A percentile compares a stretch with the other conserved stretches of the same genome.
Conservation (phyloP, 2,329 filamentous ascomycete species). For the Nemania abortiva region DNA sequence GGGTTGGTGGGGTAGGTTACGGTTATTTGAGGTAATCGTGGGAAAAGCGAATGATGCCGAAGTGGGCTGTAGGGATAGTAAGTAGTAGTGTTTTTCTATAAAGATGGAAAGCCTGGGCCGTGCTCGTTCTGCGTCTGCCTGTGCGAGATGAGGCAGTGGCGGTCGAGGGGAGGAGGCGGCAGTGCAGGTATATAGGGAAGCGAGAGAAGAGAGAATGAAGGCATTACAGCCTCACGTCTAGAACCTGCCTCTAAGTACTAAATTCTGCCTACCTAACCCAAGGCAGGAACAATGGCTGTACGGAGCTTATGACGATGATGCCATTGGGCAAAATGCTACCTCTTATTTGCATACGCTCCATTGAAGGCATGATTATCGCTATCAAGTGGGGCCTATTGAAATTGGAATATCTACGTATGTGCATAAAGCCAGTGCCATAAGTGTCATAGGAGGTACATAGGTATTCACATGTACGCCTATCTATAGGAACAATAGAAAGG, state of each 20-base stretch:
- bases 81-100: background rate
- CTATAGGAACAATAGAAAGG: no score
- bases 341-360: background rate
- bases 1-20: background rate
- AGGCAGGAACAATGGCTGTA: conserved; percentile 8
- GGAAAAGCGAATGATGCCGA: background rate
- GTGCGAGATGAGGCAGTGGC: background rate
- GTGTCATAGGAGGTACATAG: no score
- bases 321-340: conserved; percentile 9
- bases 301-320: conserved; percentile 12
- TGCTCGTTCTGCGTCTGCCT: background rate
- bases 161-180: background rate
- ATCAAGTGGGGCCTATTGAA: no score
- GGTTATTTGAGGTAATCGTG: background rate
- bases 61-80: background rate
- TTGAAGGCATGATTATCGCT: background rate
- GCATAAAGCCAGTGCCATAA: no score
- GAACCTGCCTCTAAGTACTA: background rate
- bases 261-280: background rate
- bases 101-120: no score
- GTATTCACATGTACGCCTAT: no score
- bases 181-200: background rate
- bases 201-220: background rate
- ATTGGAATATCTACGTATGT: no score
- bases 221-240: conserved; percentile 19